Evolutionary conservation across 2,329 filamentous ascomycete genomes (phyloP), one percentile per base, ranked within the genome.

Genomic region (Beauveria sp.): DNA sequence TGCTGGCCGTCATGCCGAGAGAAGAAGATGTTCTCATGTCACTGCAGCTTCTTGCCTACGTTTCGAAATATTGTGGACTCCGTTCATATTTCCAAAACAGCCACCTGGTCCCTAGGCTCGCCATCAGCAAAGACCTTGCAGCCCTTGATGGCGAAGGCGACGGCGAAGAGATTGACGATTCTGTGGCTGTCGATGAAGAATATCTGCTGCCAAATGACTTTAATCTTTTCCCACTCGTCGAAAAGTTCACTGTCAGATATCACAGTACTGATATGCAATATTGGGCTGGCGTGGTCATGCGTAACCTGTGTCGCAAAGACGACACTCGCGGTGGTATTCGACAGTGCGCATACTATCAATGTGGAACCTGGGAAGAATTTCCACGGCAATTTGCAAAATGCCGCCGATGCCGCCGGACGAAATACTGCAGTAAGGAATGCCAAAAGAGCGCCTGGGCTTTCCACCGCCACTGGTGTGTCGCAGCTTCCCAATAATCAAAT

Each of bases 371-470:
- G 95, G 95, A 99, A 75, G 90, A 97, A 76, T 97, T 87, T 73
- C 93, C 93, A 45, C 87, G 95, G 64, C 93, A 99, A 73, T 99
- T 99, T 75, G 95, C 95, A 68, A 99, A 99, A 77, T 99, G 95
- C 77, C 88, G 95, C 67, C 88, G 95, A 66, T 99, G 95, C 78
- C 87, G 95, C 68, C 87, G 95, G 66, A 99, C 95, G 65, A 99
- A 99, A 76, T 97, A 97, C 79, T 99, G 95, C 86, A 97, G 93
- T 83, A 99, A 99, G 77, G 95, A 99, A 75, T 99, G 95, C 76
- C 95, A 99, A 77, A 98, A 98, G 81, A 96, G 91, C 69, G 96
- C 95, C 10, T 99, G 95, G 95, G 92, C 95, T 31, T 98, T 92
- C 76, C 95, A 99, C 74, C 88, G 95, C 64, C 96, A 98, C 77